Base-by-base conservation (phyloP, 768 basidiomycete genomes). In the Lactarius hengduanensis region DNA sequence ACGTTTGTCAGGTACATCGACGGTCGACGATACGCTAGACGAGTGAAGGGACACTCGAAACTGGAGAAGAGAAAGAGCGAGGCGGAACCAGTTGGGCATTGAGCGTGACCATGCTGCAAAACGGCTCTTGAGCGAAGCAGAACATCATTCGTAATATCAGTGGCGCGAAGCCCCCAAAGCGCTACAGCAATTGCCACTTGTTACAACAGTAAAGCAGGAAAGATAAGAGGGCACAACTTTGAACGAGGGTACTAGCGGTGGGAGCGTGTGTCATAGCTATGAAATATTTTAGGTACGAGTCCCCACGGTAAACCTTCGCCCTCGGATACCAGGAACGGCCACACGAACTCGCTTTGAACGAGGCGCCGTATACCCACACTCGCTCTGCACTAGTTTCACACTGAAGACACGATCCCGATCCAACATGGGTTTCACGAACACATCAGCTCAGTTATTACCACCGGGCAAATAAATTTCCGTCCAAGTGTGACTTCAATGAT, bases 1-100 rank as follows among this genome's bases (percentile, higher is more conserved):
- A 5, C 80, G 80, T 74, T 84, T 86, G 1, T 71, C 63, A 53
- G 71, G 65, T 45, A 57, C 22, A 16, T 34, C 43, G n/a, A 55
- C 20, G 32, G 11, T 22, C 32, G 38, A 30, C 3, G 55, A 34
- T 36, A 22, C 15, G 30, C 30, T 30, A 30, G 30, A 30, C 30
- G 30, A 30, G 20, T 34, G 34, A 34, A 6, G 20, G 57, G 10
- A 9, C 63, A 20, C 34, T 34, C 10, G 34, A 34, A 34, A 34
- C 10, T 47, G 15, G 62, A 66, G n/a, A 63, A 58, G 45, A 34
- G 69, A 50, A 15, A 69, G 57, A 9, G 70, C 60, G 28, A 73
- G 64, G 13, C 71, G 63, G 7, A 66, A 66, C 5, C 71, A 63
- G 10, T 38, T 32, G 20, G 11, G 36, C 36, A 36, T 36, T 36